phyloP scores from a whole-genome alignment of 2,329 filamentous ascomycete genomes.

The Phoma sp. region DNA sequence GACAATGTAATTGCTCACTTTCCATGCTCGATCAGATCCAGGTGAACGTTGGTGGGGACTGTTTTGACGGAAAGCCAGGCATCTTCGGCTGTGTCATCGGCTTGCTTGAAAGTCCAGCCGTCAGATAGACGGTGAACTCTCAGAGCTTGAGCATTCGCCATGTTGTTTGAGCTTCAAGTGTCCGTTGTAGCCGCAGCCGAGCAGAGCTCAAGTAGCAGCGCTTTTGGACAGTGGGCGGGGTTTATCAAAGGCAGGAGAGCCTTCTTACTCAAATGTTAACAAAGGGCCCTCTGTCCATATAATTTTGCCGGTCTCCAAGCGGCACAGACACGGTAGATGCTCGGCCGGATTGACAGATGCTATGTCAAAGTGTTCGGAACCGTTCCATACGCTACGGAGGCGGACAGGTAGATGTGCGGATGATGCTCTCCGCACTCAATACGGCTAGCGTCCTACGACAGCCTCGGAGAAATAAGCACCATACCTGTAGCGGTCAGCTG shows the following conservation, averaged over 20 bases:
- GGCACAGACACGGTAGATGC: slow-evolving; percentile 10
- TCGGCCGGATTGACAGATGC: slow-evolving; percentile 5
- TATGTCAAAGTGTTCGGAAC: slow-evolving; percentile 12
- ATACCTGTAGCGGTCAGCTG: slow-evolving; percentile 2
- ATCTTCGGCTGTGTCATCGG: slow-evolving; percentile 48
- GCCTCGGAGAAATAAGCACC: slow-evolving; percentile 2
- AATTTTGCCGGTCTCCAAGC: slow-evolving; percentile 12
- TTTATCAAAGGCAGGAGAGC: slow-evolving; percentile 4
- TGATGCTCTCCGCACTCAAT: background rate
- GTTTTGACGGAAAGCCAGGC: slow-evolving; percentile 55
- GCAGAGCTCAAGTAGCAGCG: background rate
- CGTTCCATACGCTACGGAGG: slow-evolving; percentile 1
- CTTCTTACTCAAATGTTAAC: slow-evolving; percentile 9
- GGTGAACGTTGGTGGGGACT: slow-evolving; percentile 58
- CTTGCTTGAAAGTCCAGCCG: slow-evolving; percentile 58
- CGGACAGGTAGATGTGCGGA: slow-evolving; percentile 8
- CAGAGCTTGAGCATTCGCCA: slow-evolving; percentile 36
- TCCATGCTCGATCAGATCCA: slow-evolving; percentile 56
- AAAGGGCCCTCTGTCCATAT: slow-evolving; percentile 4
- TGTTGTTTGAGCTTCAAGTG: slow-evolving; percentile 19
- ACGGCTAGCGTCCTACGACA: slow-evolving; percentile 1
- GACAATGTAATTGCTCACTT: slow-evolving; percentile 47
- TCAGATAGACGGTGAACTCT: slow-evolving; percentile 43
- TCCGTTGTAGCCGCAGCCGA: background rate
- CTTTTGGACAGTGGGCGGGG: slow-evolving; percentile 8